Evolutionary conservation across 345 rosid genomes (phyloP), one percentile per base, ranked within the genome.

Genomic region (Turritis glabra): DNA sequence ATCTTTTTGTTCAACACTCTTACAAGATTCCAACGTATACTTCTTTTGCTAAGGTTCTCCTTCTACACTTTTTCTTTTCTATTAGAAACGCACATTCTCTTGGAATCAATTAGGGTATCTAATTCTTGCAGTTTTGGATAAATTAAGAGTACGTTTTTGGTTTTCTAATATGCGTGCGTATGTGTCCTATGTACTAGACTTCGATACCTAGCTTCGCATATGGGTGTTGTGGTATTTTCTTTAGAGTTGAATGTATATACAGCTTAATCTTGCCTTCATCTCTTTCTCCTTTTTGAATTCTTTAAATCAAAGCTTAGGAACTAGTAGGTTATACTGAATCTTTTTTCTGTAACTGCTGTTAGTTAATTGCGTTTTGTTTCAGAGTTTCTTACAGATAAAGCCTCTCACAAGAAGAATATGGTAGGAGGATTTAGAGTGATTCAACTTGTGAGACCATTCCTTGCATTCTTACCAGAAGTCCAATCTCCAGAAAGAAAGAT

Each of bases 371-470:
- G 53, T 53, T 26, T 14, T 13, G 57, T 53, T 25, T 25, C 33
- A 53, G 58, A 53, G 33, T 3, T 26, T 52, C 7, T 13, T 13
- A 14, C 33, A 7, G 33, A 53, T 5, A 22, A 51, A 51, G 3
- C 29, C 11, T 0, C 12, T 19, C n/a, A 19, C 32, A 23, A 52
- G 57, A 52, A 25, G 57, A 52, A n/a, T n/a, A n/a, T 52, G 57
- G 57, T 14, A 2, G 57, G 57, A 52, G 57, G 57, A 13, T 52
- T 52, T 7, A 23, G 32, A 52, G 57, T 25, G 32, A 52, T 52
- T 52, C 57, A 23, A 23, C 32, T 52, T 52, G 57, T 52, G 57
- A 52, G 29, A 25, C 57, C 32, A 6, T 52, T 52, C 57, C 57
- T 52, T 52, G 32, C 57, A 15, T 52, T 52, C 29, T 15, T 52